A percentile compares a stretch with the other conserved stretches of the same genome.
Evolutionary conservation across 2,329 filamentous ascomycete species (phyloP).

Genomic region (Calonectria naviculata): DNA sequence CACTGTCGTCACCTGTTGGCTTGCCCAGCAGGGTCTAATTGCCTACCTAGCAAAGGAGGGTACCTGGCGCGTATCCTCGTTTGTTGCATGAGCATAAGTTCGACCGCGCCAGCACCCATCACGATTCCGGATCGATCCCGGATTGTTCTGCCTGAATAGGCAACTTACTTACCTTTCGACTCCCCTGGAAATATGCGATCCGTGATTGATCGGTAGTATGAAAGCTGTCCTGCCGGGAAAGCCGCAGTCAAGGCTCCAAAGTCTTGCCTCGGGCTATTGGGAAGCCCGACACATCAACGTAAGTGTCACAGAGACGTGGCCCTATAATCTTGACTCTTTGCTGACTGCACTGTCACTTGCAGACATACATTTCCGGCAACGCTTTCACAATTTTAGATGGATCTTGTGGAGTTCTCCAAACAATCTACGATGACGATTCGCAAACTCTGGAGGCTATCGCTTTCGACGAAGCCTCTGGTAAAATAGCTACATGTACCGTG

Average conservation of each 20-base stretch:
- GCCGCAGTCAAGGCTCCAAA: constrained; percentile 82
- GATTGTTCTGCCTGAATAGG: constrained; percentile 14
- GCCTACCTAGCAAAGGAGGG: background rate
- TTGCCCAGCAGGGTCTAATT: background rate
- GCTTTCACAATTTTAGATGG: constrained; percentile 86
- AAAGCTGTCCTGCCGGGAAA: constrained; percentile 83
- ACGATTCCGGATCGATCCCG: constrained; percentile 2
- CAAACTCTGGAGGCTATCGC: constrained; percentile 77
- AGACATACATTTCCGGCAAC: constrained; percentile 92
- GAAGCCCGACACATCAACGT: constrained; percentile 79
- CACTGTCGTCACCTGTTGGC: background rate
- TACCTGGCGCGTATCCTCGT: constrained; percentile 9
- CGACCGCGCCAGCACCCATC: constrained; percentile 18
- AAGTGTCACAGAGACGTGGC: constrained; percentile 45
- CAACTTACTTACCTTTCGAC: constrained; percentile 1
- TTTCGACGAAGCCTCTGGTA: constrained; percentile 85
- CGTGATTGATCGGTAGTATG: constrained; percentile 65
- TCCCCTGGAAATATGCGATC: constrained; percentile 34
- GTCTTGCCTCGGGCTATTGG: constrained; percentile 80
- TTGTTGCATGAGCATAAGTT: constrained; percentile 31
- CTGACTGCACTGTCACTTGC: constrained; percentile 24
- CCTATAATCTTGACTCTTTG: constrained; percentile 3
- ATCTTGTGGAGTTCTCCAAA: constrained; percentile 82
- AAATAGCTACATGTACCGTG: constrained; percentile 81
- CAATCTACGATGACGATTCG: constrained; percentile 87